These are phyloP conservation scores for Triticum dicoccoides DNA, from an alignment of 176 grass and related monocot species.

Conservation along the genomic window DNA sequence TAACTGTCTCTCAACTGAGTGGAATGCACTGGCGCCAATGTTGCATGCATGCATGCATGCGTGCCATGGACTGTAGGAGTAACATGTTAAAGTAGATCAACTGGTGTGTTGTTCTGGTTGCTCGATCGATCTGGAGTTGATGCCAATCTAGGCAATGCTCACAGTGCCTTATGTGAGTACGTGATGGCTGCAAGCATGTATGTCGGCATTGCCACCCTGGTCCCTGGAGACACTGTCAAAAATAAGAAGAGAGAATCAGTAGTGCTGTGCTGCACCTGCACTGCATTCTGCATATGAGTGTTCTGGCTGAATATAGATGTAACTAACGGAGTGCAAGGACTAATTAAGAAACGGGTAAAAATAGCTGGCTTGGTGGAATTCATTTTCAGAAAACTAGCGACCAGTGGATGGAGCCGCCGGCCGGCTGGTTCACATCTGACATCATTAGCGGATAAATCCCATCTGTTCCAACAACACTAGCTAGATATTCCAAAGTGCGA, in stretches of 20 bases:
- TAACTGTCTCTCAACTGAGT: conserved; percentile 30
- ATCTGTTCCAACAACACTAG: not conserved
- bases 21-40: conserved; percentile 8
- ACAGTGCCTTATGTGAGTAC: too few relatives aligned
- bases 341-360: not conserved
- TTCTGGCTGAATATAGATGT: not conserved
- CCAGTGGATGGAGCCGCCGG: not conserved
- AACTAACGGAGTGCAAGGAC: not conserved
- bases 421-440: not conserved
- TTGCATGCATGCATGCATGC: not conserved
- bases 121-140: not conserved
- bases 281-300: not conserved
- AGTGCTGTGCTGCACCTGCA: not conserved
- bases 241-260: not conserved
- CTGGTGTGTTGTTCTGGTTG: not conserved
- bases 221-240: not conserved
- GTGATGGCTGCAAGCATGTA: conserved; percentile 12
- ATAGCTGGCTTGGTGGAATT: not conserved
- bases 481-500: conserved; percentile 1
- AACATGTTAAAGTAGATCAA: not conserved
- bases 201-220: not conserved
- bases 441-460: not conserved
- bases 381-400: not conserved
- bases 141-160: not conserved
- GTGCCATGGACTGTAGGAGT: not conserved